Percentiles rank a stretch among this genome's conserved stretches.
These are phyloP conservation scores for Collybia nuda DNA, from an alignment of 768 basidiomycete species.

Conservation along the genomic window DNA sequence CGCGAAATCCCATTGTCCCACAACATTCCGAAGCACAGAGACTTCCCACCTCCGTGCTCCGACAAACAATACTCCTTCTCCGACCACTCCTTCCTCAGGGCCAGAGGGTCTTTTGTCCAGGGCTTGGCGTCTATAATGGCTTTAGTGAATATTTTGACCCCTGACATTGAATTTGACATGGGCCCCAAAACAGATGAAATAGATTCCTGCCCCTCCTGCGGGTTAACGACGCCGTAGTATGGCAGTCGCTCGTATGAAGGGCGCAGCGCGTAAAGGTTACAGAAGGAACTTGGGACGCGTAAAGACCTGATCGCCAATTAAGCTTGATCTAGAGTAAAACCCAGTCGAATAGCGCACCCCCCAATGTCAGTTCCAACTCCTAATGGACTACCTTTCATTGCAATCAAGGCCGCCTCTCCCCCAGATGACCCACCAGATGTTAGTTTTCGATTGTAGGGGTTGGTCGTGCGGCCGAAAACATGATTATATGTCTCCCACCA, in stretches of 20 bases:
- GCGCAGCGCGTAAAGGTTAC: conserved; percentile 57
- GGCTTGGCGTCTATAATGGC: conserved; percentile 48
- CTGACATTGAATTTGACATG: conserved; percentile 46
- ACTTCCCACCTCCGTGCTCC: conserved; percentile 42
- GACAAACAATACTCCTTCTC: conserved; percentile 40
- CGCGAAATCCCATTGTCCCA: conserved; percentile 46
- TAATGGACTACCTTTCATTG: conserved; percentile 55
- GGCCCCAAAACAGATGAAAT: conserved; percentile 58
- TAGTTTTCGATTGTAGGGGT: conserved; percentile 55
- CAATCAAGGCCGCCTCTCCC: conserved; percentile 65
- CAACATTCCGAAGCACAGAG: conserved; percentile 52
- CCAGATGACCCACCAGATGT: conserved; percentile 67
- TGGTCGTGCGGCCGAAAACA: conserved; percentile 60
- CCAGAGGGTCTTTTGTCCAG: conserved; percentile 55
- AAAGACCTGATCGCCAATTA: conserved; percentile 35
- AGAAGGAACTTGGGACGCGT: conserved; percentile 55
- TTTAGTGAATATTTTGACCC: conserved; percentile 51
- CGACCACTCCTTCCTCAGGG: conserved; percentile 45
- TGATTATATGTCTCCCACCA: conserved; percentile 62
- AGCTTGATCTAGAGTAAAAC: neutral
- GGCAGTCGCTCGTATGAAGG: conserved; percentile 57
- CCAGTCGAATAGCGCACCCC: conserved; percentile 33
- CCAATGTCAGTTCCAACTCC: conserved; percentile 67
- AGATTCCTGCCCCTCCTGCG: conserved; percentile 53
- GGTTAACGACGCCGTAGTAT: conserved; percentile 50